Evolutionary conservation across 2,329 filamentous ascomycete species (phyloP).

Genomic region (Sarocladium brachiariae): DNA sequence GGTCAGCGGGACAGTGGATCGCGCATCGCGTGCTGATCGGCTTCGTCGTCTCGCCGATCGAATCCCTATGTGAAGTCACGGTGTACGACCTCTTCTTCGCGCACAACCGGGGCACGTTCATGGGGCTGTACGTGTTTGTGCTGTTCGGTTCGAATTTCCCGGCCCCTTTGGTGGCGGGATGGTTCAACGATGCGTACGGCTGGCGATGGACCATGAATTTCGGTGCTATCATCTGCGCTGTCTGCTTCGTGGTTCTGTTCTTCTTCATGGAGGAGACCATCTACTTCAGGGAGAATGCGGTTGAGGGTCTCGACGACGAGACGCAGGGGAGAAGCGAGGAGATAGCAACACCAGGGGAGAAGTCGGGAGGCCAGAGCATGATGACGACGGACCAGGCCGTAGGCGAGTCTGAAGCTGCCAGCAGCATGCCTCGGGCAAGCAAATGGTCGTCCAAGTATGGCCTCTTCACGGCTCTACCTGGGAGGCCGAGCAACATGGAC

Average conservation of each 20-base stretch:
- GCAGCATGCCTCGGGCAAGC: not conserved
- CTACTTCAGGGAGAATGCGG: slow-evolving; percentile 32
- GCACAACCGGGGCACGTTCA: slow-evolving; percentile 34
- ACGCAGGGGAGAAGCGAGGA: not conserved
- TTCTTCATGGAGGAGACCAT: slow-evolving; percentile 57
- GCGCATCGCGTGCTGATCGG: slow-evolving; percentile 23
- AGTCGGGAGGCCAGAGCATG: not conserved
- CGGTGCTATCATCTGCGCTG: slow-evolving; percentile 44
- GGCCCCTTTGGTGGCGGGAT: slow-evolving; percentile 41
- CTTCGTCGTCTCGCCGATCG: slow-evolving; percentile 22
- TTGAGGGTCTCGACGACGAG: slow-evolving; percentile 18
- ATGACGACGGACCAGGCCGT: not conserved
- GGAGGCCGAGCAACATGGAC: slow-evolving; percentile 1
- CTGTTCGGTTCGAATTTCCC: slow-evolving; percentile 38
- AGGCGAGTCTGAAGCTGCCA: not conserved
- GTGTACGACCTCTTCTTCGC: slow-evolving; percentile 33
- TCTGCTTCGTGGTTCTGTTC: slow-evolving; percentile 44
- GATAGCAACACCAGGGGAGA: not conserved
- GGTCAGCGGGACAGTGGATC: slow-evolving; percentile 17
- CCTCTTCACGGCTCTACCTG: not conserved
- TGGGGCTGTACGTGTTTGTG: slow-evolving; percentile 36
- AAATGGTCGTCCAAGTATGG: not conserved
- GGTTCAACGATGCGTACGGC: slow-evolving; percentile 38
- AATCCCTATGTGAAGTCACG: slow-evolving; percentile 25
- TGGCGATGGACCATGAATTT: slow-evolving; percentile 42